Conservation (phyloP, 23 red algal genomes). For the Gracilaria caudata region DNA sequence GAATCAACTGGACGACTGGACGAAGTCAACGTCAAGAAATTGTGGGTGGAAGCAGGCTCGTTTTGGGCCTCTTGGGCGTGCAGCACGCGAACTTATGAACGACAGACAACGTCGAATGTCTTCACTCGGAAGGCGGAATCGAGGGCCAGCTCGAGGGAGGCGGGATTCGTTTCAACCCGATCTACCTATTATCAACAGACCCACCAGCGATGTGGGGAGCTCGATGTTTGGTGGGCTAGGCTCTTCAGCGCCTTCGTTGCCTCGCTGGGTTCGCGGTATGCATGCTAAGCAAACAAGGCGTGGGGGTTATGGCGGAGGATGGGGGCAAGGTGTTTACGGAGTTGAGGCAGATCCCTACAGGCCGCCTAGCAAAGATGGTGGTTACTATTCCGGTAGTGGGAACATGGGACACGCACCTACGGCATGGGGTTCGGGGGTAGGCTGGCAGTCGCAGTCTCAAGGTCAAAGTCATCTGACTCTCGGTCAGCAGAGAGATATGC, state of each 20-base stretch:
- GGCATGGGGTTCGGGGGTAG: neutral
- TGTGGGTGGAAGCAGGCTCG: constrained; percentile 56
- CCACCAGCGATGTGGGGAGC: neutral
- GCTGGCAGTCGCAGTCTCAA: neutral
- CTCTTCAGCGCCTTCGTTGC: neutral
- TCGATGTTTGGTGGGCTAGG: constrained; percentile 55
- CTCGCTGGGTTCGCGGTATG: constrained; percentile 27
- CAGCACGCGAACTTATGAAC: constrained; percentile 41
- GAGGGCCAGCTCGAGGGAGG: neutral
- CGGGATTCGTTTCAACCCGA: constrained; percentile 13
- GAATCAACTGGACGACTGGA: constrained; percentile 13
- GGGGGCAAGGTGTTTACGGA: constrained; percentile 16
- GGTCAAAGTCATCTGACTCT: neutral
- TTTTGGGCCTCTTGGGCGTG: constrained; percentile 58
- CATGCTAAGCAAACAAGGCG: neutral
- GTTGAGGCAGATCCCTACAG: constrained; percentile 10
- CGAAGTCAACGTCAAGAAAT: constrained; percentile 8
- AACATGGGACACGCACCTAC: neutral
- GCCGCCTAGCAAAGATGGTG: neutral
- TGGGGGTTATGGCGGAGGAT: neutral
- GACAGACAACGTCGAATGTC: constrained; percentile 43
- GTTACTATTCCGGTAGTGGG: neutral
- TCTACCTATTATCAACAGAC: constrained; percentile 47
- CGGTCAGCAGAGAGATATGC: neutral
- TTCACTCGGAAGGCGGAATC: neutral